Evolutionary conservation across 306 rosid species (phyloP).

Genomic region (Gastrolobium bilobum): DNA sequence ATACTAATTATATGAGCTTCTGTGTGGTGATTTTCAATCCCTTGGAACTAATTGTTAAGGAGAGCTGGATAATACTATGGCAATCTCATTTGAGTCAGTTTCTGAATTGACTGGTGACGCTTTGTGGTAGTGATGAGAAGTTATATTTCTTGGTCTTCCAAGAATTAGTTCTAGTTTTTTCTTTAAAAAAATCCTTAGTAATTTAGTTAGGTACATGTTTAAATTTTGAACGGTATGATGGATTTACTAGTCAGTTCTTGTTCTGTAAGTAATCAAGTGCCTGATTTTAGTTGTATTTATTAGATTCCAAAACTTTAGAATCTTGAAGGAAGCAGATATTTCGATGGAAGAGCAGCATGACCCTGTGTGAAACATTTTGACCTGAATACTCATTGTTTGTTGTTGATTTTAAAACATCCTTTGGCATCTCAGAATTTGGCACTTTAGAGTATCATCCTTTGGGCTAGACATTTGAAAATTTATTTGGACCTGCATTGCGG

Average conservation of each 20-base stretch:
- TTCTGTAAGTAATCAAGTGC: neutral
- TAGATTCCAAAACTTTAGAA: constrained; percentile 12
- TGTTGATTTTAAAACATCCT: constrained; percentile 16
- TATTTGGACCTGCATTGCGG: neutral
- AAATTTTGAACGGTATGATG: constrained; percentile 10
- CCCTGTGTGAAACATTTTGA: constrained; percentile 12
- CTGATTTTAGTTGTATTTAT: constrained; percentile 22
- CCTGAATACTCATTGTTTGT: neutral
- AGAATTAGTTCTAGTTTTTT: constrained; percentile 7
- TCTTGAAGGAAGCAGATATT: constrained; percentile 16
- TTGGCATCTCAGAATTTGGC: constrained; percentile 17
- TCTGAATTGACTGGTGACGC: constrained; percentile 2
- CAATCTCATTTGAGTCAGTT: constrained; percentile 8
- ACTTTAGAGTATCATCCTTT: neutral
- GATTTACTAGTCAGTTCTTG: constrained; percentile 21
- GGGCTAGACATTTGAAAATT: constrained; percentile 17
- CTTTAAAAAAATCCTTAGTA: neutral
- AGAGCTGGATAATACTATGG: constrained; percentile 1
- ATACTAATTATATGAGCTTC: neutral
- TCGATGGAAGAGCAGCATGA: constrained; percentile 28
- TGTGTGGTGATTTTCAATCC: neutral
- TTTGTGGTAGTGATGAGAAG: constrained; percentile 1
- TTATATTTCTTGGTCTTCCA: constrained; percentile 11
- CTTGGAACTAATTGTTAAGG: constrained; percentile 12
- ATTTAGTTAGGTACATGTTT: constrained; percentile 1